These are phyloP conservation scores for Giardia muris DNA, from an alignment of 208 protist species.

Conservation along the genomic window DNA sequence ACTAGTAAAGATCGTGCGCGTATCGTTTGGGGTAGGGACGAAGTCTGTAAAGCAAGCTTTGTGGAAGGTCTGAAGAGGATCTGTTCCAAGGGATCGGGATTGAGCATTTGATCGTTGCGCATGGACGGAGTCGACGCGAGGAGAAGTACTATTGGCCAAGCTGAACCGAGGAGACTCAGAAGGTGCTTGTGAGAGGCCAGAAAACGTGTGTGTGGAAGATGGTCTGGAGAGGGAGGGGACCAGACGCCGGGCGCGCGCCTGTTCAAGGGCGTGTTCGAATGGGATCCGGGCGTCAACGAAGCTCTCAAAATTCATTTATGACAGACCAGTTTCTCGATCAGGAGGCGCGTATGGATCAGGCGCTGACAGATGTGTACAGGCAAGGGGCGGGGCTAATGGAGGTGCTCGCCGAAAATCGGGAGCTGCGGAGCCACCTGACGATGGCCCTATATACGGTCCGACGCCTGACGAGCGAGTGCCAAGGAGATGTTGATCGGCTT, in stretches of 20 bases:
- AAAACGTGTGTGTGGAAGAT: background rate
- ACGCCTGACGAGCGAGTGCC: background rate
- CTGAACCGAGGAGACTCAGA: too few species aligned
- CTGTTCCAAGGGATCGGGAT: too few species aligned
- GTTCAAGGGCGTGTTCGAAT: background rate
- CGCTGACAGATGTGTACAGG: background rate
- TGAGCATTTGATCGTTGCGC: too few species aligned
- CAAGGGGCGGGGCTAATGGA: background rate
- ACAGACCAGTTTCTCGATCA: background rate
- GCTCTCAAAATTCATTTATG: background rate
- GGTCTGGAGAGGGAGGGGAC: background rate
- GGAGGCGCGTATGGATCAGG: background rate
- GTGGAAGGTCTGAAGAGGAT: too few species aligned
- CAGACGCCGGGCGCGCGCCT: background rate
- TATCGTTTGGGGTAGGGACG: too few species aligned
- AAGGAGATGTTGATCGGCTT: background rate
- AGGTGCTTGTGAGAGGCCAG: too few species aligned
- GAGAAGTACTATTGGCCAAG: too few species aligned
- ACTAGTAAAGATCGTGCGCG: too few species aligned
- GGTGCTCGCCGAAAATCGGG: background rate
- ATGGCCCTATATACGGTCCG: background rate
- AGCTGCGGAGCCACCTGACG: background rate
- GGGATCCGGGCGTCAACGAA: background rate
- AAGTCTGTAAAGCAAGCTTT: too few species aligned
- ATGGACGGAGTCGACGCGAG: too few species aligned